Conservation (phyloP, 768 basidiomycete species). For the Tricholomella constricta region DNA sequence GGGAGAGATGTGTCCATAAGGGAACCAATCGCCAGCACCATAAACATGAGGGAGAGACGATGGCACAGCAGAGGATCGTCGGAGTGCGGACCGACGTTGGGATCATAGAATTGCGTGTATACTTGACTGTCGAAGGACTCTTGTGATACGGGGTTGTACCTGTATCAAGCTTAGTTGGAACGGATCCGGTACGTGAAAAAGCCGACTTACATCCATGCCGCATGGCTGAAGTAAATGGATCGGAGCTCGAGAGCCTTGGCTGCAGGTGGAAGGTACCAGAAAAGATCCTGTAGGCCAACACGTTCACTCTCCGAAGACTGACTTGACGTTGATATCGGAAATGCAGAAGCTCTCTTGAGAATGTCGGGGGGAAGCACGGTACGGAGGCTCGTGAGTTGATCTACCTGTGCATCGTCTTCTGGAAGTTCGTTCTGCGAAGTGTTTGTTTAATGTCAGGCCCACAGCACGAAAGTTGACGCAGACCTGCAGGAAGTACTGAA, state of each 20-base stretch:
- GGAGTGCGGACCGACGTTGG: conserved; percentile 40
- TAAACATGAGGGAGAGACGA: conserved; percentile 64
- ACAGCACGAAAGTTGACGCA: neutral
- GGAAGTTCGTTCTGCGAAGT: conserved; percentile 58
- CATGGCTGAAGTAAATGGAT: conserved; percentile 61
- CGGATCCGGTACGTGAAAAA: neutral
- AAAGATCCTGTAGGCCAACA: conserved; percentile 56
- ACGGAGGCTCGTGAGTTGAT: conserved; percentile 50
- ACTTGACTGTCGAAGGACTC: conserved; percentile 64
- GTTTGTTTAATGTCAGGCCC: conserved; percentile 3
- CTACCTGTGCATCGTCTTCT: conserved; percentile 56
- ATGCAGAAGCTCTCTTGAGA: conserved; percentile 61
- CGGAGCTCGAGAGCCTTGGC: conserved; percentile 63
- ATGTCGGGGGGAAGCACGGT: conserved; percentile 63
- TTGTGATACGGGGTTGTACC: conserved; percentile 68
- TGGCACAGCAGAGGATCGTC: conserved; percentile 59
- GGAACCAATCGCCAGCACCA: conserved; percentile 66
- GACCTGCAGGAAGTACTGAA: conserved; percentile 73
- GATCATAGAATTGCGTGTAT: conserved; percentile 57
- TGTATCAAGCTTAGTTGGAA: conserved; percentile 27
- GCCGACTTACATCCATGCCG: conserved; percentile 67
- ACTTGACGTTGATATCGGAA: conserved; percentile 56
- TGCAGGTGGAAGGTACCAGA: conserved; percentile 69
- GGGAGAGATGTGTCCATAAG: conserved; percentile 58
- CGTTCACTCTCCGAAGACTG: conserved; percentile 39